Evolutionary conservation across 495 filamentous ascomycete genomes (phyloP), one percentile per base, ranked within the genome.

Genomic region (Immersiella caudata): DNA sequence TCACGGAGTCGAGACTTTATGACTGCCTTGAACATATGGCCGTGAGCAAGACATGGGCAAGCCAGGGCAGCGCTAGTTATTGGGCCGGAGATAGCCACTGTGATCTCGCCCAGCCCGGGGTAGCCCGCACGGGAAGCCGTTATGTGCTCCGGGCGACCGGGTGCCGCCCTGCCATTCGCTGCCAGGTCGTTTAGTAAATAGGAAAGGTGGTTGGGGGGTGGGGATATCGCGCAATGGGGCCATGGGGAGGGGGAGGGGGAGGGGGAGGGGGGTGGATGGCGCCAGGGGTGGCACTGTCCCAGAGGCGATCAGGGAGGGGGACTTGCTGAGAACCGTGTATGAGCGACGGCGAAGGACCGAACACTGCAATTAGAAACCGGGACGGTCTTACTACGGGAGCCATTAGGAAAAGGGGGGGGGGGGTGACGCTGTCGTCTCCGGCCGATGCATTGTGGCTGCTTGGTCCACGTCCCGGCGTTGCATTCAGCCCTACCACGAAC

Each of bases 21-120:
- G 52, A 24, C 52, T 22, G 52, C 52, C 52, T 55, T 22, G 52
- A 26, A 24, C 16, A 22, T 55, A 11, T 26, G 21, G 20, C 25
- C 21, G 14, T 9, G 52, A n/a, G 14, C 9, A n/a, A 7, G 20
- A 22, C 25, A 26, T 16, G 20, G 52, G 52, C 21, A 26, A 22
- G 7, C 7, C 20, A 12, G 49, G 52, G 52, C 25, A n/a, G 9
- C 20, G 8, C 52, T 9, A 52, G 18, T 22, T 52, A 55, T 55
- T 55, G 52, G 52, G 52, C 25, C 52, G 52, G 52, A 55, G 52
- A 55, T 55, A 55, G 3, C 52, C 52, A 55, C n/a, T 22, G 52
- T 55, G 24, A 55, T 22, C 52, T 26, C 52, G 20, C 52, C 20
- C 20, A 55, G 52, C 20, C 52, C 21, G 21, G 52, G 52, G 52